Percentiles rank a stretch among this genome's conserved stretches.
Evolutionary conservation across 805 yeast genomes (phyloP).

Genomic region (Saccharomycopsis malanga): DNA sequence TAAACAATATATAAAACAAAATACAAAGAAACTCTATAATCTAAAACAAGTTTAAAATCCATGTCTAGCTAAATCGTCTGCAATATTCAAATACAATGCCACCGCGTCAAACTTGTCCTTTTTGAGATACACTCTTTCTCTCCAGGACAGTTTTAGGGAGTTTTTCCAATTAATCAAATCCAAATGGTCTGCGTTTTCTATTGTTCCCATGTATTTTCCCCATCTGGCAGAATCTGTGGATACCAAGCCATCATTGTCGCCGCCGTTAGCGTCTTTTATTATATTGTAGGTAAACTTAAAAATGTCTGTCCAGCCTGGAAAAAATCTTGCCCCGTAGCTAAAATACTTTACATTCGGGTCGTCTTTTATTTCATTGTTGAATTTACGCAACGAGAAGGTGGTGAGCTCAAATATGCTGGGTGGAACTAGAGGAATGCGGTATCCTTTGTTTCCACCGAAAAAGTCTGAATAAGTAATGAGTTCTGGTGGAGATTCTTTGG

Average conservation of each 20-base stretch:
- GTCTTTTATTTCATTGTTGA: slow-evolving; percentile 47
- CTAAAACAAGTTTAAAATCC: no score
- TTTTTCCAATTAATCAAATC: slow-evolving; percentile 84
- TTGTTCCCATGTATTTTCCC: slow-evolving; percentile 78
- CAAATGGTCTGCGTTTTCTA: slow-evolving; percentile 73
- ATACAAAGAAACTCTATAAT: no score
- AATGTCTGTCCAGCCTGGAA: slow-evolving; percentile 54
- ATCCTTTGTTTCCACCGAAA: slow-evolving; percentile 1
- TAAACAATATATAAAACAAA: no score
- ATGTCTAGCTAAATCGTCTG: slow-evolving; percentile 50
- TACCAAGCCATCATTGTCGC: slow-evolving; percentile 81
- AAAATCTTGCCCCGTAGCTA: slow-evolving; percentile 74
- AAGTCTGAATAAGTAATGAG: background rate
- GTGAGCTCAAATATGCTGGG: slow-evolving; percentile 60
- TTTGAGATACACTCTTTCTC: slow-evolving; percentile 25
- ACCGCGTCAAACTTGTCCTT: slow-evolving; percentile 51
- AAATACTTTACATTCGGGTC: slow-evolving; percentile 63
- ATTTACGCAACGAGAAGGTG: slow-evolving; percentile 40
- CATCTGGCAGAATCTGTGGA: slow-evolving; percentile 71
- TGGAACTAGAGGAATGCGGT: slow-evolving; percentile 28
- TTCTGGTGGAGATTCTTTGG: background rate
- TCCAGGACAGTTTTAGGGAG: slow-evolving; percentile 35
- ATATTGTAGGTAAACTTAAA: slow-evolving; percentile 61
- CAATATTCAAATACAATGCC: slow-evolving; percentile 61
- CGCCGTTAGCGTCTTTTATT: slow-evolving; percentile 39